phyloP scores from a whole-genome alignment of 768 basidiomycete genomes.

The Mycena amicta region DNA sequence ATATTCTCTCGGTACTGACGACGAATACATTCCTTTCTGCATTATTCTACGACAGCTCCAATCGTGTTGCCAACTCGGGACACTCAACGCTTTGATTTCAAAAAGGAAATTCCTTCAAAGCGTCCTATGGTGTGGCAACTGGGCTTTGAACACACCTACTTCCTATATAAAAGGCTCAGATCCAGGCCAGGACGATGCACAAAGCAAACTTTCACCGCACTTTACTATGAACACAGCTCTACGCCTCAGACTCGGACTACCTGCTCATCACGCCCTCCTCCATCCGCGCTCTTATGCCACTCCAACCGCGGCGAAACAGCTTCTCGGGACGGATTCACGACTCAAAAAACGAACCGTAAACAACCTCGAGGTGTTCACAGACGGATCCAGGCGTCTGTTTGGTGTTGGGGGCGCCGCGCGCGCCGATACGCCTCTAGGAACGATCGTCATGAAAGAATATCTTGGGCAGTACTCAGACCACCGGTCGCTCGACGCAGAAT shows the following conservation, averaged over 20 bases:
- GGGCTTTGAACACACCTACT: no score
- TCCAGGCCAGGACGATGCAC: no score
- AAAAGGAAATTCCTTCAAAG: no score
- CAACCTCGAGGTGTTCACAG: conserved; percentile 7
- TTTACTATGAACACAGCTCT: neutral
- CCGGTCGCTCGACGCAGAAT: conserved; percentile 13
- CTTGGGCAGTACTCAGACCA: neutral
- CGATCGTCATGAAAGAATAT: conserved; percentile 9
- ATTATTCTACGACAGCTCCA: no score
- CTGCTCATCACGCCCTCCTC: neutral
- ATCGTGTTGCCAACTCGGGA: no score
- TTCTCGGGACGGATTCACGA: neutral
- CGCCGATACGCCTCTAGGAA: conserved; percentile 2
- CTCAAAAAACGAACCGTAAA: neutral
- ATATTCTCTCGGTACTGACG: no score
- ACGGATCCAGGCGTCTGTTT: neutral
- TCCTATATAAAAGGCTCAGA: no score
- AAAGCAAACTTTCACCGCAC: no score
- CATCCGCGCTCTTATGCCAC: neutral
- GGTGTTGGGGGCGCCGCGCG: conserved; percentile 19
- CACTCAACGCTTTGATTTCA: no score
- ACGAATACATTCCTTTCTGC: no score
- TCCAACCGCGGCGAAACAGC: neutral
- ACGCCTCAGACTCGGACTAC: neutral
- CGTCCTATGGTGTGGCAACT: no score